These are phyloP conservation scores for Fusarium graminum DNA, from an alignment of 2,329 filamentous ascomycete species.

Conservation along the genomic window DNA sequence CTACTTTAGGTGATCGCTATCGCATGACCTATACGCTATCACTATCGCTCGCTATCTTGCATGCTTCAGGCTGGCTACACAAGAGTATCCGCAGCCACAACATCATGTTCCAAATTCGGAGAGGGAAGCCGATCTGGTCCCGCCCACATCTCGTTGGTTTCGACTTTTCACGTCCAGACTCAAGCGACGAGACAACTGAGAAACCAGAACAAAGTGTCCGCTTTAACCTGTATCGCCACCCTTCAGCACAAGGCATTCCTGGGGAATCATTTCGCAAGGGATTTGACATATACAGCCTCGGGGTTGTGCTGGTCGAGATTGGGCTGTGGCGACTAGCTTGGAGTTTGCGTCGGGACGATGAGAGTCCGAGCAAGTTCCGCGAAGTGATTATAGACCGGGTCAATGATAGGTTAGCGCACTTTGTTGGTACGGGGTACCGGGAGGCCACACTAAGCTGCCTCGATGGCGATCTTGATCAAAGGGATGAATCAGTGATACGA, in stretches of 20 bases:
- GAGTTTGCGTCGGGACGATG: conserved; percentile 11
- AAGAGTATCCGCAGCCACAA: conserved; percentile 26
- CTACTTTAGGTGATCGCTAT: conserved; percentile 12
- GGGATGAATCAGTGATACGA: conserved; percentile 8
- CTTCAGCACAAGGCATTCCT: conserved; percentile 14
- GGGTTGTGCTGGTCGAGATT: conserved; percentile 19
- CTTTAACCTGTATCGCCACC: conserved; percentile 13
- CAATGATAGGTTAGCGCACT: conserved; percentile 15
- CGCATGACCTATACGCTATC: neutral
- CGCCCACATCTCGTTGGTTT: conserved; percentile 19
- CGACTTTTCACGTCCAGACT: conserved; percentile 11
- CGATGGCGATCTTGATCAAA: conserved; percentile 8
- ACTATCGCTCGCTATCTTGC: neutral
- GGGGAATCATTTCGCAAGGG: conserved; percentile 9
- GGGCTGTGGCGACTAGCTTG: conserved; percentile 7
- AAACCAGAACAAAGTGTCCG: conserved; percentile 5
- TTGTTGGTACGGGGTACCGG: conserved; percentile 16
- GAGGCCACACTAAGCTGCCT: conserved; percentile 18
- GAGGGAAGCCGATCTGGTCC: conserved; percentile 5
- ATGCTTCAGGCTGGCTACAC: conserved; percentile 21
- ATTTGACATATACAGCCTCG: conserved; percentile 25
- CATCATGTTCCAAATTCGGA: conserved; percentile 8
- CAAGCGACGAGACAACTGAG: conserved; percentile 13
- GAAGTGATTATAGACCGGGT: neutral
- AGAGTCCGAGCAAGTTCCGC: conserved; percentile 5